Evolutionary conservation across 2,329 filamentous ascomycete species (phyloP).

Genomic region (Raffaelea albimanens): DNA sequence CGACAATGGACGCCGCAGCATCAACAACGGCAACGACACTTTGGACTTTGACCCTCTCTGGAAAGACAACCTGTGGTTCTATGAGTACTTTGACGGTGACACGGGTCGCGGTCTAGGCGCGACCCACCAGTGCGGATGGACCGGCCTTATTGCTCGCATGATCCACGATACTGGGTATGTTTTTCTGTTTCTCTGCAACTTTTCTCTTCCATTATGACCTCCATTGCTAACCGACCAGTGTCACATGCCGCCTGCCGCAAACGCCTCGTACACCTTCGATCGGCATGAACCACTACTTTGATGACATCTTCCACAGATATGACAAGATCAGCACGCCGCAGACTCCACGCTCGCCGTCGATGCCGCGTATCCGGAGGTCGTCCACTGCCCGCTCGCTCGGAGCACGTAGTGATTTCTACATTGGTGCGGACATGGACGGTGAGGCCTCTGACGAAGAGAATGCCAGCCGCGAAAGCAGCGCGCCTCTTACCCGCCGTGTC

Average conservation of each 20-base stretch:
- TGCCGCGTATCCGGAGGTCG: slow-evolving; percentile 59
- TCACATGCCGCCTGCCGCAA: slow-evolving; percentile 84
- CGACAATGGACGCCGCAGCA: slow-evolving; percentile 77
- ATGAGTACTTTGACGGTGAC: slow-evolving; percentile 96
- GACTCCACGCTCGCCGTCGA: slow-evolving; percentile 25
- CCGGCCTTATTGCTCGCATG: slow-evolving; percentile 88
- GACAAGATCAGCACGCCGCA: slow-evolving; percentile 23
- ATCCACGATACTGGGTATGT: slow-evolving; percentile 94
- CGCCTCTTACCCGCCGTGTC: slow-evolving; percentile 17
- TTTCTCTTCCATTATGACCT: neutral
- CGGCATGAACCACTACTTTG: slow-evolving; percentile 88
- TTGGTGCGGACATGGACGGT: slow-evolving; percentile 27
- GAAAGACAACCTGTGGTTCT: slow-evolving; percentile 92
- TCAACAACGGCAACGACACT: slow-evolving; percentile 75
- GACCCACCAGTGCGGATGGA: slow-evolving; percentile 95
- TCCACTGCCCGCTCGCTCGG: slow-evolving; percentile 79
- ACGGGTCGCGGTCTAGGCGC: slow-evolving; percentile 81
- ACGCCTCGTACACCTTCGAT: slow-evolving; percentile 80
- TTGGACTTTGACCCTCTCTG: slow-evolving; percentile 89
- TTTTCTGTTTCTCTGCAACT: neutral
- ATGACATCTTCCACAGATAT: slow-evolving; percentile 66
- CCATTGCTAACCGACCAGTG: slow-evolving; percentile 32
- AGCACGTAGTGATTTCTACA: slow-evolving; percentile 64
- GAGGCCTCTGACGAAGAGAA: slow-evolving; percentile 36
- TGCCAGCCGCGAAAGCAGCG: slow-evolving; percentile 30